These are phyloP conservation scores for Colletotrichum spinosum DNA, from an alignment of 2,329 filamentous ascomycete genomes.

Conservation along the genomic window DNA sequence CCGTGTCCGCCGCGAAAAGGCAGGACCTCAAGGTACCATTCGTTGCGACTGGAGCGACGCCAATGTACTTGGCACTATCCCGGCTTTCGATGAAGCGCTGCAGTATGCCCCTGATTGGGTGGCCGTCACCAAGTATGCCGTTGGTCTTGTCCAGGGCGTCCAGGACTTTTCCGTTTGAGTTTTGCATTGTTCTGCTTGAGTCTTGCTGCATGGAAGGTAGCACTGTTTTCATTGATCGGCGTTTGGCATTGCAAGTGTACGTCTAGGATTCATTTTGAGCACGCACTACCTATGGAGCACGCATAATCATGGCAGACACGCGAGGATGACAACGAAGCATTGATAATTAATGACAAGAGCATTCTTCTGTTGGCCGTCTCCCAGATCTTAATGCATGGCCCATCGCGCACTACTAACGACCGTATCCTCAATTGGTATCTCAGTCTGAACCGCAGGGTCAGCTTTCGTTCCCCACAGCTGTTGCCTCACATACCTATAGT, in stretches of 20 bases:
- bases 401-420: no score
- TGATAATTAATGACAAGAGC: constrained; percentile 12
- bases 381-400: no score
- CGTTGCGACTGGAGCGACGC: constrained; percentile 90
- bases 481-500: no score
- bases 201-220: neutral
- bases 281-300: constrained; percentile 10
- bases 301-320: constrained; percentile 11
- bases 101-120: constrained; percentile 85
- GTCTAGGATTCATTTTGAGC: constrained; percentile 8
- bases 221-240: constrained; percentile 20
- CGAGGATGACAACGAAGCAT: neutral
- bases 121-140: constrained; percentile 72
- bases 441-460: constrained; percentile 2
- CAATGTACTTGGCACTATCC: constrained; percentile 78
- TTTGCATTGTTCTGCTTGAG: neutral
- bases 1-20: constrained; percentile 51
- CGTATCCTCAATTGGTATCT: neutral
- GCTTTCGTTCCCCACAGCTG: neutral
- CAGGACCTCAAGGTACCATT: constrained; percentile 70
- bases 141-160: constrained; percentile 27
- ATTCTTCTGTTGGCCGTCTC: neutral
- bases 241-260: constrained; percentile 13
- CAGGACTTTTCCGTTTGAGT: constrained; percentile 13
- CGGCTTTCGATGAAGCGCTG: constrained; percentile 83